Base-by-base conservation (phyloP, 441 rosid species). In the Viola pubescens region DNA sequence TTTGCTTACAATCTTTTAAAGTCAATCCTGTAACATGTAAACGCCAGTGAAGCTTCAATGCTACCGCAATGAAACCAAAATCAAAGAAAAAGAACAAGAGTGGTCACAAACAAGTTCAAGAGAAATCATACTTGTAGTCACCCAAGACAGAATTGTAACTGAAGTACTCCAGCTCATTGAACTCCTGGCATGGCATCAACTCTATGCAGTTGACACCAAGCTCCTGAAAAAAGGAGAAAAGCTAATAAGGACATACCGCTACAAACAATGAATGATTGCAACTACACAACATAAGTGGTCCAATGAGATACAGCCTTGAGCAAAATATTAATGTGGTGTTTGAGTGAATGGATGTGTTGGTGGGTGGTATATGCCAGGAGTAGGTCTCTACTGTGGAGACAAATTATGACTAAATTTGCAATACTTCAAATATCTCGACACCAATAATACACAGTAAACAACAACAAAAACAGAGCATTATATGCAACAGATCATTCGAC, bases 101-200 rank as follows among this genome's bases (percentile, higher is more conserved):
- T 19, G 26, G 26, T 19, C 26, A 19, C 26, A 1, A 19, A 19
- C 26, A 19, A 19, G 26, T 19, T 19, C 67, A 58, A 58, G 67
- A 60, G 60, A n/a, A 13, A 38, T 45, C 72, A 46, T 91, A 92
- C 98, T 81, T 92, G 67, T 82, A 79, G 60, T 85, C 88, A 63
- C 82, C 95, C 81, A 83, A 51, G 50, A 84, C 77, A 51, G 97
- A 70, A 77, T 89, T 92, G 82, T 89, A 85, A 77, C 82, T 82
- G 83, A 71, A 81, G 78, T 89, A 79, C 79, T 92, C 98, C 72
- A 92, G 78, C 78, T 92, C 98, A 68, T 92, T 92, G 74, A 92
- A 92, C 74, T 89, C 97, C 62, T 92, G 95, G 77, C 98, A 92
- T 52, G 98, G 98, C 98, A 92, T 89, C 67, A 89, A 65, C 72